These are phyloP conservation scores for Oxyria digyna DNA, from an alignment of 148 eudicot species.

Conservation along the genomic window DNA sequence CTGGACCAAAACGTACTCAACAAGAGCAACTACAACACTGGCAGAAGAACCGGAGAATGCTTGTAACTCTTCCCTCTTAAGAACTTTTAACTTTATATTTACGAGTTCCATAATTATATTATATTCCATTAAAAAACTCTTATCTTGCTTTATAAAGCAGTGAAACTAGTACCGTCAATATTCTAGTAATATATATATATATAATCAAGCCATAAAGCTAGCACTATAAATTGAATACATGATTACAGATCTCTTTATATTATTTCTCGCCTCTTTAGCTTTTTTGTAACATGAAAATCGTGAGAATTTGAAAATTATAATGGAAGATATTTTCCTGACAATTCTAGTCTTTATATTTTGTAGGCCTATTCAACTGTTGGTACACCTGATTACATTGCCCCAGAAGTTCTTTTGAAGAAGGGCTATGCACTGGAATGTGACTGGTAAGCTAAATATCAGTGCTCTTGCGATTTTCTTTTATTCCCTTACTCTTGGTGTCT, in stretches of 20 bases:
- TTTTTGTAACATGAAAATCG: conserved; percentile 5
- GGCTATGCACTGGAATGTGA: conserved; percentile 94
- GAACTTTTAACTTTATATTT: neutral
- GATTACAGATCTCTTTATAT: neutral
- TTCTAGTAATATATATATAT: neutral
- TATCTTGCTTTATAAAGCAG: neutral
- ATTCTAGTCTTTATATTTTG: conserved; percentile 16
- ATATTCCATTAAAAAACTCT: neutral
- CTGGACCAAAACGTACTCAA: conserved; percentile 76
- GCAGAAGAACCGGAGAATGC: conserved; percentile 96
- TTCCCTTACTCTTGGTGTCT: neutral
- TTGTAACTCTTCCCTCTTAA: conserved; percentile 29
- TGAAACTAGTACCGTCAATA: neutral
- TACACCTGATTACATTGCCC: conserved; percentile 97
- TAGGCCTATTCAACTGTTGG: conserved; percentile 99
- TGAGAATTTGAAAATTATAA: neutral
- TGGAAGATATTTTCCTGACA: conserved; percentile 9
- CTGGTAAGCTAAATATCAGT: conserved; percentile 34
- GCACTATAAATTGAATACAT: neutral
- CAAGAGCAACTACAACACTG: conserved; percentile 90
- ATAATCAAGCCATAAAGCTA: neutral
- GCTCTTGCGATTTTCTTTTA: neutral
- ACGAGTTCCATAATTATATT: neutral
- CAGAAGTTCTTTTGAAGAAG: conserved; percentile 87
- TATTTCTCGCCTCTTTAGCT: neutral